Conservation (phyloP, 2,329 filamentous ascomycete genomes). For the Pseudogymnoascus sp. region DNA sequence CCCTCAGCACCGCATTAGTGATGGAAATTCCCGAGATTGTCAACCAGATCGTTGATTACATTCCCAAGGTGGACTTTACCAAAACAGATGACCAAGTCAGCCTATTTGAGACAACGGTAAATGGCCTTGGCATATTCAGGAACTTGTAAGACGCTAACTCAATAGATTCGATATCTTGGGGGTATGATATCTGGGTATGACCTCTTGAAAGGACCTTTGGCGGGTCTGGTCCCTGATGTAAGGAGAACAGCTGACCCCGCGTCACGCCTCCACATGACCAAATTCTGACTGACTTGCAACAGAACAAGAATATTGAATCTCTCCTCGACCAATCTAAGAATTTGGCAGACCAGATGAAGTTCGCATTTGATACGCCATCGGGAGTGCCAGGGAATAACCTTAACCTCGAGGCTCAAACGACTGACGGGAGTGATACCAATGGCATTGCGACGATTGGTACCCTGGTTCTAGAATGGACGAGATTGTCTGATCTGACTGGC, state of each 20-base stretch:
- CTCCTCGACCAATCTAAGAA: slow-evolving; percentile 59
- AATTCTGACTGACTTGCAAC: slow-evolving; percentile 22
- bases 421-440: slow-evolving; percentile 49
- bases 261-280: slow-evolving; percentile 23
- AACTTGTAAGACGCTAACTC: background rate
- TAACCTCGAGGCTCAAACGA: slow-evolving; percentile 45
- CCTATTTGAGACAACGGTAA: slow-evolving; percentile 84
- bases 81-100: slow-evolving; percentile 54
- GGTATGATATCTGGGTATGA: slow-evolving; percentile 69
- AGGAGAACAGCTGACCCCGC: slow-evolving; percentile 14
- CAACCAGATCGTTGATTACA: slow-evolving; percentile 60
- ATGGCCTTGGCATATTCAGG: slow-evolving; percentile 54
- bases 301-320: slow-evolving; percentile 36
- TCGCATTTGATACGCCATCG: slow-evolving; percentile 68
- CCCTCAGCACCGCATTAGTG: slow-evolving; percentile 68
- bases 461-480: slow-evolving; percentile 77
- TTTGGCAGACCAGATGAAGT: slow-evolving; percentile 65
- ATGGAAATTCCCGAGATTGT: slow-evolving; percentile 65
- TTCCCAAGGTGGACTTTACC: slow-evolving; percentile 64
- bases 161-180: slow-evolving; percentile 65
- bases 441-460: slow-evolving; percentile 71
- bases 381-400: slow-evolving; percentile 68
- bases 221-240: slow-evolving; percentile 38
- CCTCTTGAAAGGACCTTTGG: slow-evolving; percentile 60
- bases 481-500: slow-evolving; percentile 65